Evolutionary conservation across 2,329 filamentous ascomycete species (phyloP).

Genomic region (Aspergillus ochraceoroseus): DNA sequence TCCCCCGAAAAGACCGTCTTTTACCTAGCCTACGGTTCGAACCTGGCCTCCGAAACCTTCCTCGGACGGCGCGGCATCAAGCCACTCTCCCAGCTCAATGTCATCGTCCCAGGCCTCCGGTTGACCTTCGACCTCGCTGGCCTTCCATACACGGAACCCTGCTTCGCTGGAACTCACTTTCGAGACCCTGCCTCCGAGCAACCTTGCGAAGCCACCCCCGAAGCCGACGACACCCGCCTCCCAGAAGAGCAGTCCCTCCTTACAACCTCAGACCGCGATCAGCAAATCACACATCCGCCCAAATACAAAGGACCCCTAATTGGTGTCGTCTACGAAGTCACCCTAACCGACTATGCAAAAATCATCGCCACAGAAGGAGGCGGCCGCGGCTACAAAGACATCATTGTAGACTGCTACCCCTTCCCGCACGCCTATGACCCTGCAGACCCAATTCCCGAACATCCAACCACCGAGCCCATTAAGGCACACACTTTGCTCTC

Average conservation of each 20-base stretch:
- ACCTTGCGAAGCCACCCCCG: neutral
- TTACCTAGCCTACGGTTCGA: conserved; percentile 89
- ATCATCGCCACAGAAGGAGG: conserved; percentile 91
- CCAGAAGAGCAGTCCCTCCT: conserved; percentile 37
- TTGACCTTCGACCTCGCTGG: conserved; percentile 83
- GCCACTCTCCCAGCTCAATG: conserved; percentile 74
- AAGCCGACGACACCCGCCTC: conserved; percentile 7
- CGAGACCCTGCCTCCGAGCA: conserved; percentile 44
- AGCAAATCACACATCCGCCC: too few species aligned
- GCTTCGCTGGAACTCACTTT: conserved; percentile 75
- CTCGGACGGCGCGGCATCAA: conserved; percentile 70
- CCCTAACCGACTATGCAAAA: conserved; percentile 69
- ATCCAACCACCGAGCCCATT: conserved; percentile 62
- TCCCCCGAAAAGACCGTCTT: conserved; percentile 54
- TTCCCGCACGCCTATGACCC: conserved; percentile 52
- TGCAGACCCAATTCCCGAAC: conserved; percentile 57
- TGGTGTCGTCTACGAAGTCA: conserved; percentile 94
- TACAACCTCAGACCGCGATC: conserved; percentile 16
- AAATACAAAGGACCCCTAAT: conserved; percentile 67
- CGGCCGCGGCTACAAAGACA: conserved; percentile 76
- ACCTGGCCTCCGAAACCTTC: conserved; percentile 76
- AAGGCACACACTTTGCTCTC: conserved; percentile 80
- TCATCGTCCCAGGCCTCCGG: conserved; percentile 70
- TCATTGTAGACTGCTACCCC: conserved; percentile 70
- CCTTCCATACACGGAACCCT: conserved; percentile 81